phyloP scores from a whole-genome alignment of 23 red algal species.

The Cyanidium caldarium region DNA sequence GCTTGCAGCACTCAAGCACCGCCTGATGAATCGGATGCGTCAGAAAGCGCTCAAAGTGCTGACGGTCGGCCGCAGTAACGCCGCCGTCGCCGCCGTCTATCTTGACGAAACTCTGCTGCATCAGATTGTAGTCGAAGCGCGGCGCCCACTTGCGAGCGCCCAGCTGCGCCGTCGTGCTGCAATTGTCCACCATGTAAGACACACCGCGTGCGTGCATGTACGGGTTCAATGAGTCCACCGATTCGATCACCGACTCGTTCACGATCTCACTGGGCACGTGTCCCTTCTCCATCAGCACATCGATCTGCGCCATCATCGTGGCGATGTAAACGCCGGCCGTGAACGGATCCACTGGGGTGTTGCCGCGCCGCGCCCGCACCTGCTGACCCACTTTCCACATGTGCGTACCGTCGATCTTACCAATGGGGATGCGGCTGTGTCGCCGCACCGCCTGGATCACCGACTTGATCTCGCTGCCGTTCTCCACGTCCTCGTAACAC shows the following conservation, averaged over 20 bases:
- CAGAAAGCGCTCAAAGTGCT: conserved; percentile 49
- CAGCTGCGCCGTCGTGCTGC: conserved; percentile 63
- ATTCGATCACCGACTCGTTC: conserved; percentile 99
- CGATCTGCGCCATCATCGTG: conserved; percentile 99
- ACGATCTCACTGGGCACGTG: conserved; percentile 88
- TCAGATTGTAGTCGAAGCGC: conserved; percentile 87
- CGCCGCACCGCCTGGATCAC: conserved; percentile 72
- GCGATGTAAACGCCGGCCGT: conserved; percentile 90
- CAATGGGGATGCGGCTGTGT: conserved; percentile 58
- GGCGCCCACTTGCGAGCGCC: conserved; percentile 94
- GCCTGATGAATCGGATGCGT: conserved; percentile 80
- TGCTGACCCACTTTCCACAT: conserved; percentile 93
- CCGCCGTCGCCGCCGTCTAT: conserved; percentile 37
- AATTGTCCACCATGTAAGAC: conserved; percentile 98
- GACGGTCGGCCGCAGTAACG: conserved; percentile 22
- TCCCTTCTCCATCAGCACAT: conserved; percentile 80
- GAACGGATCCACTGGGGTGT: conserved; percentile 59
- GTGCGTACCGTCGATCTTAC: conserved; percentile 75
- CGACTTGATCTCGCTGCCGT: conserved; percentile 83
- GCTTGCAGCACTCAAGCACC: conserved; percentile 76
- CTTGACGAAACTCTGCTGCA: conserved; percentile 68
- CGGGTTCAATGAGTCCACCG: conserved; percentile 81
- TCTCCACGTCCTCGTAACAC: conserved; percentile 95
- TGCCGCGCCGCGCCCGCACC: conserved; percentile 35
- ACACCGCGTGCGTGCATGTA: conserved; percentile 98